phyloP scores from a whole-genome alignment of 164 flowering plant species.

The Chloranthus sessilifolius region DNA sequence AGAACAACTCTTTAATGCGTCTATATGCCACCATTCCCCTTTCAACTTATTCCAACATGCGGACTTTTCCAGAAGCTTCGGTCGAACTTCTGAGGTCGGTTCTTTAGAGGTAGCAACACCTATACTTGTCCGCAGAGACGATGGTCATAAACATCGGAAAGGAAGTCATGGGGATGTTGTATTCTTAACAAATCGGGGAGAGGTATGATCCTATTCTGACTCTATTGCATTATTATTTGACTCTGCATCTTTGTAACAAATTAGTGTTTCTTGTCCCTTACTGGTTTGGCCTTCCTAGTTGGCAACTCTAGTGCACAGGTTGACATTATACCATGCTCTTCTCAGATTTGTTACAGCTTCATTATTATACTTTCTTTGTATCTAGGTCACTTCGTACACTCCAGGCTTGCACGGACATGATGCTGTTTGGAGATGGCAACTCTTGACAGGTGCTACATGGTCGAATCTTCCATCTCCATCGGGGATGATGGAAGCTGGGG shows the following conservation, averaged over 20 bases:
- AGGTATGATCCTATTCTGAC: constrained; percentile 47
- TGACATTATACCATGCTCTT: too few species aligned
- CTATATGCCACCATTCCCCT: constrained; percentile 77
- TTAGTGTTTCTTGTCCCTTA: not conserved
- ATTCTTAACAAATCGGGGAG: constrained; percentile 92
- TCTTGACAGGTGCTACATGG: constrained; percentile 90
- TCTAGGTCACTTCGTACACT: constrained; percentile 86
- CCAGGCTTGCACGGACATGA: constrained; percentile 89
- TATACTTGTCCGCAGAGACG: constrained; percentile 71
- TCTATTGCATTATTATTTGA: too few species aligned
- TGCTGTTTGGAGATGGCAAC: constrained; percentile 92
- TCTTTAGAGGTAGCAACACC: constrained; percentile 93
- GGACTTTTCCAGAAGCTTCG: constrained; percentile 62
- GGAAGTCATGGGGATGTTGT: constrained; percentile 98
- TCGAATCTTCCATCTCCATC: constrained; percentile 90
- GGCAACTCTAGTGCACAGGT: too few species aligned
- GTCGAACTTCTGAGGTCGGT: constrained; percentile 42
- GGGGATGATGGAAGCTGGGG: constrained; percentile 68
- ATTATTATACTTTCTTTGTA: too few species aligned
- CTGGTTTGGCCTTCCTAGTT: too few species aligned
- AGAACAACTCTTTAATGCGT: constrained; percentile 94
- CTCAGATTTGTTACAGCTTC: too few species aligned
- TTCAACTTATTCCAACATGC: constrained; percentile 79
- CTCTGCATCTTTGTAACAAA: not conserved
- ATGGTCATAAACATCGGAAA: constrained; percentile 84